Evolutionary conservation across 225 moss, liverwort and hornwort genomes (phyloP).

Genomic region (Climacium dendroides): DNA sequence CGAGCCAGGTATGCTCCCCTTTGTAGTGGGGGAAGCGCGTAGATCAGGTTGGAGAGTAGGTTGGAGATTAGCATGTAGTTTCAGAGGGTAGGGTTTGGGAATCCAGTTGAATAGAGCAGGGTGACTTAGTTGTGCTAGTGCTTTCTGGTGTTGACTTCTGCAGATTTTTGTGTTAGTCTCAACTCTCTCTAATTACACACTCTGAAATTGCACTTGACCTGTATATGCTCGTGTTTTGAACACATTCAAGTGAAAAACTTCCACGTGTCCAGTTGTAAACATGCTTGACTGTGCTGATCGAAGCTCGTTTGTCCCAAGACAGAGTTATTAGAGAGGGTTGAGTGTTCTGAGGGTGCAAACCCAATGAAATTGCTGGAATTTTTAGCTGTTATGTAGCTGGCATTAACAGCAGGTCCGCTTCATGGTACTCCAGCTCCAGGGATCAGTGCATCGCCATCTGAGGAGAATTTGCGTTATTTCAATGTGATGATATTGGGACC

Average conservation of each 20-base stretch:
- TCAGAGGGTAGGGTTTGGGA: not conserved
- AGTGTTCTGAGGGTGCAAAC: not conserved
- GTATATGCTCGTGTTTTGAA: not conserved
- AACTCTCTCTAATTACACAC: not conserved
- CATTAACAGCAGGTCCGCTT: not conserved
- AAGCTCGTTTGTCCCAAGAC: not conserved
- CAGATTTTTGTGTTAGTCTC: not conserved
- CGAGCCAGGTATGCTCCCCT: constrained; percentile 59
- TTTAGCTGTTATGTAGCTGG: not conserved
- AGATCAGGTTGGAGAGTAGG: not conserved
- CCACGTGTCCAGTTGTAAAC: not conserved
- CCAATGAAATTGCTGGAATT: not conserved
- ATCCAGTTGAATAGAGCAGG: not conserved
- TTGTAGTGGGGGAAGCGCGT: not conserved
- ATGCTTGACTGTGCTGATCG: not conserved
- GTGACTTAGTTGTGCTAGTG: not conserved
- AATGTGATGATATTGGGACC: constrained; percentile 99
- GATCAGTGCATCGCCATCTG: constrained; percentile 92
- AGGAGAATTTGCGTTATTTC: constrained; percentile 94
- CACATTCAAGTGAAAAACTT: not conserved
- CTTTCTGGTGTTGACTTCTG: not conserved
- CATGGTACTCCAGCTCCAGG: constrained; percentile 59
- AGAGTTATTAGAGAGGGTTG: not conserved
- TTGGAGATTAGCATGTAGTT: not conserved
- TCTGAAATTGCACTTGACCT: not conserved